These are phyloP conservation scores for Lipomyces kockii DNA, from an alignment of 805 yeast species.

Conservation along the genomic window DNA sequence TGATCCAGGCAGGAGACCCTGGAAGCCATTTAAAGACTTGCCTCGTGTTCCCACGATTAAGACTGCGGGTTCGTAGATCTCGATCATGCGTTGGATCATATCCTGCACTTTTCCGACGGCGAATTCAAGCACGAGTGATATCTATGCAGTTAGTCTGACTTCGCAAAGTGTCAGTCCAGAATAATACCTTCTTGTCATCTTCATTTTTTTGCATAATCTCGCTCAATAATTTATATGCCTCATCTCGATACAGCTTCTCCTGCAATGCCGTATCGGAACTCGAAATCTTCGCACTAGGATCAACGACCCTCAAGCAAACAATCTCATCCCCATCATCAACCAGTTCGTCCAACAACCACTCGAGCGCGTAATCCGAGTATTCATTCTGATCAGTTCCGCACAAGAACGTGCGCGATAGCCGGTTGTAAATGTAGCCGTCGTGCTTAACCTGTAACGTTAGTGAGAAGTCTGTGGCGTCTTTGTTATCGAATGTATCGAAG, in stretches of 20 bases:
- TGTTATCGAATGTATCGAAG: slow-evolving; percentile 52
- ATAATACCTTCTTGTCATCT: slow-evolving; percentile 43
- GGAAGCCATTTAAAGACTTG: slow-evolving; percentile 49
- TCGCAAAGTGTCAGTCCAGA: not conserved
- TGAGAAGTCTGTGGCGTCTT: slow-evolving; percentile 45
- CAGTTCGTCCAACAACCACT: slow-evolving; percentile 54
- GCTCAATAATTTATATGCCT: slow-evolving; percentile 46
- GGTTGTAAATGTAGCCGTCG: slow-evolving; percentile 45
- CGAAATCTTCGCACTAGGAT: slow-evolving; percentile 42
- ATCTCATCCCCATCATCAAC: slow-evolving; percentile 54
- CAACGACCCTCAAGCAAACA: slow-evolving; percentile 52
- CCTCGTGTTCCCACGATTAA: slow-evolving; percentile 55
- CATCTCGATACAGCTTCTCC: slow-evolving; percentile 43
- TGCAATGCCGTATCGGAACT: slow-evolving; percentile 33
- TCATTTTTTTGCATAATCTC: slow-evolving; percentile 46
- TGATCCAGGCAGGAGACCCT: slow-evolving; percentile 52
- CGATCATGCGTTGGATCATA: slow-evolving; percentile 49
- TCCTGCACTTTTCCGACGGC: slow-evolving; percentile 52
- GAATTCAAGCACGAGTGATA: slow-evolving; percentile 53
- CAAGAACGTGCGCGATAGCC: slow-evolving; percentile 51
- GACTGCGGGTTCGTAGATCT: slow-evolving; percentile 53
- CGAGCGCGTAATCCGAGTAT: slow-evolving; percentile 51
- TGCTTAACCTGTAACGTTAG: slow-evolving; percentile 51
- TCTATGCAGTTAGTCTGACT: slow-evolving; percentile 15
- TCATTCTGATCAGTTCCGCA: slow-evolving; percentile 53